Evolutionary conservation across 2,329 filamentous ascomycete genomes (phyloP).

Genomic region (Venturia aucupariae): DNA sequence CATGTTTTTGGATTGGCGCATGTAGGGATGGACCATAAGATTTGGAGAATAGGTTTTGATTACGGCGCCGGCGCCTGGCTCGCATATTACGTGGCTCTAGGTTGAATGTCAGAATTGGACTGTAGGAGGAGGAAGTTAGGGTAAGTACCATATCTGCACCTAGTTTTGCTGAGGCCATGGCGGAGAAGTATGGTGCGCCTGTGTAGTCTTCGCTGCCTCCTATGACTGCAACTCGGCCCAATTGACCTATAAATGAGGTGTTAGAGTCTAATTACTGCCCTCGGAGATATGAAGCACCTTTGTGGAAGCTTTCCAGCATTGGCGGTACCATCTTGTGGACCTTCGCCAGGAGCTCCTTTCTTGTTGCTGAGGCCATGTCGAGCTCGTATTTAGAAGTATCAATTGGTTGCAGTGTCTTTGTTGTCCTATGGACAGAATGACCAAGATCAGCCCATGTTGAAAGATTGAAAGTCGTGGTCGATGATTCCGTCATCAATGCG

Average conservation of each 20-base stretch:
- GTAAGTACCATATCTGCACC: conserved; percentile 74
- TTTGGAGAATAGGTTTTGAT: conserved; percentile 98
- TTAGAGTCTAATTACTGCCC: not conserved
- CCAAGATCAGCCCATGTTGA: not conserved
- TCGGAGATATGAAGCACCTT: conserved; percentile 49
- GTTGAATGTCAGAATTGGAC: not conserved
- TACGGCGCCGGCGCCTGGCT: conserved; percentile 69
- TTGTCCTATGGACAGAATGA: not conserved
- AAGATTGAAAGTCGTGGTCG: not conserved
- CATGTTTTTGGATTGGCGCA: conserved; percentile 64
- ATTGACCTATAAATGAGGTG: conserved; percentile 54
- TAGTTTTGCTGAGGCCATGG: conserved; percentile 86
- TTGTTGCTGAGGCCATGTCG: conserved; percentile 42
- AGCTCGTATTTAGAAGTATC: not conserved
- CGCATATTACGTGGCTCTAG: conserved; percentile 90
- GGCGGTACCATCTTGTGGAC: conserved; percentile 88
- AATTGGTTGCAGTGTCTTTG: not conserved
- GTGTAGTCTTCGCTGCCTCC: conserved; percentile 95
- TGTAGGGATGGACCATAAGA: conserved; percentile 94
- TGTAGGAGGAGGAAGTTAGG: not conserved
- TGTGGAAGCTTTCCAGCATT: conserved; percentile 92
- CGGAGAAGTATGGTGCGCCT: conserved; percentile 94
- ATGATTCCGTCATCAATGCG: conserved; percentile 1
- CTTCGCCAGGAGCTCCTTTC: conserved; percentile 67
- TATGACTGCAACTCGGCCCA: conserved; percentile 86